Conservation (phyloP, 805 yeast species). For the Kluyveromyces siamensis region DNA sequence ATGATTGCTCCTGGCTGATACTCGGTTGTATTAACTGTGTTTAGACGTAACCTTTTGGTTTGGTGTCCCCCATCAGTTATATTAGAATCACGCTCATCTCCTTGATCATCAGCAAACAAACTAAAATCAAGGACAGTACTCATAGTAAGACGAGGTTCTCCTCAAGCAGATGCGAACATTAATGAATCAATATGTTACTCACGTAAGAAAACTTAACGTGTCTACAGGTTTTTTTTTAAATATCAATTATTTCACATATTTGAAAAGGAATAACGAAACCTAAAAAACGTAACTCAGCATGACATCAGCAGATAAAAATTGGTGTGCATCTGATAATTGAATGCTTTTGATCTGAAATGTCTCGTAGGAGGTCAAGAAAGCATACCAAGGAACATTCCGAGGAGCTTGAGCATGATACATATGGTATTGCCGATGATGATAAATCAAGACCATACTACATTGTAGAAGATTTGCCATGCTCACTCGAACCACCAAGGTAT, state of each 20-base stretch:
- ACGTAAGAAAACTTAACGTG: neutral
- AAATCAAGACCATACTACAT: constrained; percentile 49
- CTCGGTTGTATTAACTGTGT: constrained; percentile 10
- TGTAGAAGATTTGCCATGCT: constrained; percentile 58
- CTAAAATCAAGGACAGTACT: neutral
- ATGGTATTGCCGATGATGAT: constrained; percentile 9
- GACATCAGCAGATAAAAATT: too few species aligned
- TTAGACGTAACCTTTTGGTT: constrained; percentile 10
- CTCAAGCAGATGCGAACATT: too few species aligned
- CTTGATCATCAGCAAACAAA: neutral
- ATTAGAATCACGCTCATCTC: neutral
- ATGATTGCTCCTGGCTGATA: constrained; percentile 41
- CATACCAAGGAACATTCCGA: constrained; percentile 16
- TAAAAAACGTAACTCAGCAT: neutral
- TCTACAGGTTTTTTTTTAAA: neutral
- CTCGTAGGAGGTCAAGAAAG: constrained; percentile 9
- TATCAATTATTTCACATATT: neutral
- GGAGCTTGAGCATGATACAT: constrained; percentile 17
- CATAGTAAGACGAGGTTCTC: neutral
- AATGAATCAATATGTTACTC: too few species aligned
- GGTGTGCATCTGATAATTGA: neutral
- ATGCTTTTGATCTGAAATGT: neutral
- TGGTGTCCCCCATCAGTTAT: neutral
- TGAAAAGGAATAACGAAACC: neutral
- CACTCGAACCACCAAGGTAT: constrained; percentile 44